Evolutionary conservation across 257 asterid genomes (phyloP).

Genomic region (Buddleja alternifolia): DNA sequence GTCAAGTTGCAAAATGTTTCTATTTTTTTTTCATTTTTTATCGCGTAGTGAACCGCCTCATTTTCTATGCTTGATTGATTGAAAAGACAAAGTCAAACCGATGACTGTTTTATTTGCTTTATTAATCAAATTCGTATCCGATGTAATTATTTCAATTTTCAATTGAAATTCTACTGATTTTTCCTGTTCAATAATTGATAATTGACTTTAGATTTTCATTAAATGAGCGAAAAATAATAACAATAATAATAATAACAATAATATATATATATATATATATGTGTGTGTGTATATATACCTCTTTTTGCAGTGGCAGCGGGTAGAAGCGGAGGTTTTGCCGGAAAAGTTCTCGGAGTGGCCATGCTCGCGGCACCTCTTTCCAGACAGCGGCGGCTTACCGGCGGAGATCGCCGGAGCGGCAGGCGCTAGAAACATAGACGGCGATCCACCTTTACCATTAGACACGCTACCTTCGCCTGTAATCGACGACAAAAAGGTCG

Average conservation of each 20-base stretch:
- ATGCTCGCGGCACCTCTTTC: constrained; percentile 75
- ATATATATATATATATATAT: too few species aligned
- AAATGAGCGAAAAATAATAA: background rate
- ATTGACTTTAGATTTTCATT: background rate
- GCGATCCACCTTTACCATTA: constrained; percentile 57
- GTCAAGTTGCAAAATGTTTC: background rate
- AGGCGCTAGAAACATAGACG: constrained; percentile 41
- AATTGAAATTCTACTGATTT: background rate
- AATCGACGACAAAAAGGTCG: constrained; percentile 59
- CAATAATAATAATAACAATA: background rate
- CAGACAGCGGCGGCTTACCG: constrained; percentile 63
- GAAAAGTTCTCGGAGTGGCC: constrained; percentile 53
- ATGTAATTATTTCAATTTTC: background rate
- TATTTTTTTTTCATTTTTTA: background rate
- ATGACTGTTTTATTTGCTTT: background rate
- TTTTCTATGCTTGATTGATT: background rate
- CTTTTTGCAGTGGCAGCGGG: constrained; percentile 77
- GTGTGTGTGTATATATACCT: too few species aligned
- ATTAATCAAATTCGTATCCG: background rate
- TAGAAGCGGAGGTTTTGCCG: constrained; percentile 56
- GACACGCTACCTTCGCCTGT: constrained; percentile 89
- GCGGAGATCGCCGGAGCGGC: constrained; percentile 47
- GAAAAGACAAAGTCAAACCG: constrained; percentile 21
- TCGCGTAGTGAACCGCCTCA: background rate
- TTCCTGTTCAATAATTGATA: background rate